These are phyloP conservation scores for Fomes fomentarius DNA, from an alignment of 1,284 basidiomycete genomes.

Conservation along the genomic window DNA sequence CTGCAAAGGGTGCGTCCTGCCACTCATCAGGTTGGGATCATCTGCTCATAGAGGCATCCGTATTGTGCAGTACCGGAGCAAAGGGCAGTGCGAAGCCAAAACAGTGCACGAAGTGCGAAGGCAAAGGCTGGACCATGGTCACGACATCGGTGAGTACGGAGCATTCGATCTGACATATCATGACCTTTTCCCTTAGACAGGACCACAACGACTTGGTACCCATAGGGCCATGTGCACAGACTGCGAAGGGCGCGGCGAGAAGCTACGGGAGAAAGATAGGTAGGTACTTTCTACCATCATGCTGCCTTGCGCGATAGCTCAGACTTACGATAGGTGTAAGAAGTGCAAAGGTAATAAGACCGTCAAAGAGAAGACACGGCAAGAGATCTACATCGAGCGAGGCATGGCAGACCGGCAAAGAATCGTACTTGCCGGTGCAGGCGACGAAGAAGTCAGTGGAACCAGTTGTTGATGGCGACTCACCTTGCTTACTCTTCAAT, in stretches of 20 bases:
- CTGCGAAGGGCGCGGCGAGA: slow-evolving; percentile 82
- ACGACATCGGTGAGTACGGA: slow-evolving; percentile 54
- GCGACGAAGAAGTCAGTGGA: slow-evolving; percentile 78
- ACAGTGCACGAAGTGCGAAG: slow-evolving; percentile 82
- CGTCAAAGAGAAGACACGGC: slow-evolving; percentile 85
- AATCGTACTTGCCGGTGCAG: slow-evolving; percentile 88
- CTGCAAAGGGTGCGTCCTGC: slow-evolving; percentile 75
- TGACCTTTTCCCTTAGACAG: slow-evolving; percentile 41
- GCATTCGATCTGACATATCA: background rate
- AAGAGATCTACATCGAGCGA: slow-evolving; percentile 85
- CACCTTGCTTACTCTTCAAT: background rate
- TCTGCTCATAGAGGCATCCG: background rate
- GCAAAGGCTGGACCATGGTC: slow-evolving; percentile 75
- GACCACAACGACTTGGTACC: slow-evolving; percentile 52
- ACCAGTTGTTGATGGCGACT: too few relatives aligned
- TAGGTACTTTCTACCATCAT: slow-evolving; percentile 36
- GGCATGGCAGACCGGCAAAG: slow-evolving; percentile 88
- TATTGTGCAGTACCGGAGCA: slow-evolving; percentile 68
- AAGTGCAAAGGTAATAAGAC: slow-evolving; percentile 92
- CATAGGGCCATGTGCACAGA: slow-evolving; percentile 68
- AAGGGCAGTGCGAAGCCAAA: slow-evolving; percentile 81
- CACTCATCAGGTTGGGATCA: background rate
- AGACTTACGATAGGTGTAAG: slow-evolving; percentile 71
- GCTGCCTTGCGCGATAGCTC: background rate
- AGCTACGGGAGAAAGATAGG: slow-evolving; percentile 88